Conservation (phyloP, 202 grass and related monocot genomes). For the Alloteropsis angusta region DNA sequence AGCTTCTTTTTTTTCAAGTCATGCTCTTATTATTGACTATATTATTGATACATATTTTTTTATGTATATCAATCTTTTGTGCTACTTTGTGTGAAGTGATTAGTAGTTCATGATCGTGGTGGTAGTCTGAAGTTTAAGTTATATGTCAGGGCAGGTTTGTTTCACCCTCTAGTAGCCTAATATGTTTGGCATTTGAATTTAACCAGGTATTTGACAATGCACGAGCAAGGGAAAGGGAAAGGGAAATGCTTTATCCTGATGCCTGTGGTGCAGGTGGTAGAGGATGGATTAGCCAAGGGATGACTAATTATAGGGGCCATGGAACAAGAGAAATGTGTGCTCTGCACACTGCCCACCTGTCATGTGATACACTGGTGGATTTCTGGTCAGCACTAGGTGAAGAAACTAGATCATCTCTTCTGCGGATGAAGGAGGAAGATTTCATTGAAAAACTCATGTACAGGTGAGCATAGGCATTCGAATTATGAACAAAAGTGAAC, state of each 20-base stretch:
- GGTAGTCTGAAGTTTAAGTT: constrained; percentile 8
- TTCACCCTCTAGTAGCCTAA: constrained; percentile 16
- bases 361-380: constrained; percentile 90
- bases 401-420: constrained; percentile 79
- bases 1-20: constrained; percentile 1
- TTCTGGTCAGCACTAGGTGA: constrained; percentile 89
- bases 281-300: constrained; percentile 94
- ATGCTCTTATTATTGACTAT: constrained; percentile 3
- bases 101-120: background rate
- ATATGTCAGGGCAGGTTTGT: background rate
- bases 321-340: constrained; percentile 84
- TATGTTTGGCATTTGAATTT: constrained; percentile 5
- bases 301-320: constrained; percentile 73
- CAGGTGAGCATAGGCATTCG: constrained; percentile 47
- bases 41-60: background rate
- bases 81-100: constrained; percentile 21
- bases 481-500: background rate
- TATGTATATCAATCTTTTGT: constrained; percentile 1
- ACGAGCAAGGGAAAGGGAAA: constrained; percentile 75
- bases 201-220: constrained; percentile 93
- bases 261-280: constrained; percentile 87
- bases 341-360: constrained; percentile 79
- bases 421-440: constrained; percentile 95
- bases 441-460: constrained; percentile 94
- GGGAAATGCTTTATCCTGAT: constrained; percentile 95